Evolutionary conservation across 805 yeast species (phyloP).

Genomic region (Starmera dryadoides): DNA sequence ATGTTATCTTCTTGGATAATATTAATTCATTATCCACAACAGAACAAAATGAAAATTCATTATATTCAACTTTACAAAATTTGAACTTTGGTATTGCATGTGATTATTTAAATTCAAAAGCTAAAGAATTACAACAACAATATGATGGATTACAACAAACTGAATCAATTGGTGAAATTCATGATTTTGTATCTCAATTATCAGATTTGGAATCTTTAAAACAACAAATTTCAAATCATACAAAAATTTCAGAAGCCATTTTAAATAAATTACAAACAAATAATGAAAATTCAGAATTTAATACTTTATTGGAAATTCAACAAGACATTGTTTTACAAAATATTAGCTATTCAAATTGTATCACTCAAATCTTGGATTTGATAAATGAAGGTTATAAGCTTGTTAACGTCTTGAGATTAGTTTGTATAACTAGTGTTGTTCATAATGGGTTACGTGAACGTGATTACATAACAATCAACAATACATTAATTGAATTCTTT

Average conservation of each 20-base stretch:
- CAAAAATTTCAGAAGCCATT: conserved; percentile 62
- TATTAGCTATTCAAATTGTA: conserved; percentile 29
- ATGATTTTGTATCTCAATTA: conserved; percentile 62
- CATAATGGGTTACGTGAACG: conserved; percentile 63
- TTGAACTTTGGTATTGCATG: conserved; percentile 81
- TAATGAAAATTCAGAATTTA: conserved; percentile 24
- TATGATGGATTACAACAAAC: conserved; percentile 55
- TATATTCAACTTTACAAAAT: conserved; percentile 47
- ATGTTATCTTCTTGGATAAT: conserved; percentile 10
- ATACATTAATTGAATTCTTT: conserved; percentile 51
- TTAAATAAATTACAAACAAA: conserved; percentile 36
- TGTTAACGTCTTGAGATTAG: conserved; percentile 40
- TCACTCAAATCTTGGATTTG: conserved; percentile 38
- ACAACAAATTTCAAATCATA: conserved; percentile 62
- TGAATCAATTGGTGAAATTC: conserved; percentile 56
- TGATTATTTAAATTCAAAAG: conserved; percentile 57
- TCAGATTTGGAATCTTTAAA: conserved; percentile 63
- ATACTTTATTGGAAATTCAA: conserved; percentile 49
- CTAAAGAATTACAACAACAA: conserved; percentile 61
- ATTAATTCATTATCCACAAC: no score
- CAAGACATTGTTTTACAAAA: conserved; percentile 61
- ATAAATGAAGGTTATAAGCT: conserved; percentile 37
- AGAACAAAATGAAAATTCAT: conserved; percentile 19
- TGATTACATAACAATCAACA: conserved; percentile 49
- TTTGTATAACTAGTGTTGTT: conserved; percentile 52